Conservation (phyloP, 768 basidiomycete genomes). For the Pilatotrama ljubarskyi region DNA sequence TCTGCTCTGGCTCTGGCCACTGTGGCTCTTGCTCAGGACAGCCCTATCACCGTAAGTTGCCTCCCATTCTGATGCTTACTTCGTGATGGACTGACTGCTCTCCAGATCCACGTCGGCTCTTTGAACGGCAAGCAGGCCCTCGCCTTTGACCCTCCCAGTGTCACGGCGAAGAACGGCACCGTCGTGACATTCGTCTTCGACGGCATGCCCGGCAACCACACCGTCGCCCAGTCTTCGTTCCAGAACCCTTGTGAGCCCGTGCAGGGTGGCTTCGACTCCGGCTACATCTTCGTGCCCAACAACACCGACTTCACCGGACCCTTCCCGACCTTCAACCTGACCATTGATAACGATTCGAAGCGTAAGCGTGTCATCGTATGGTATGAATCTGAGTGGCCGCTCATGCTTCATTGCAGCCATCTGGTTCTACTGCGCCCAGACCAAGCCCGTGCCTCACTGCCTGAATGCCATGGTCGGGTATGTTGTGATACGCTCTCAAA, state of each 20-base stretch:
- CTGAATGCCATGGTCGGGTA: constrained; percentile 38
- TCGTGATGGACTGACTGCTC: background rate
- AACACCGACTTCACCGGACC: constrained; percentile 22
- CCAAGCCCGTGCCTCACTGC: constrained; percentile 43
- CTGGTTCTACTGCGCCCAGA: constrained; percentile 62
- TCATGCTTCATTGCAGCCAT: constrained; percentile 38
- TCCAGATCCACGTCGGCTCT: constrained; percentile 43
- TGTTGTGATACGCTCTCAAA: background rate
- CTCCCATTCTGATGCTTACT: background rate
- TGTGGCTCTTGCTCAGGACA: constrained; percentile 23
- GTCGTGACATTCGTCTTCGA: constrained; percentile 51
- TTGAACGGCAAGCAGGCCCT: constrained; percentile 33
- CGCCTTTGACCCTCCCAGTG: constrained; percentile 45
- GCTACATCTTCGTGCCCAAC: constrained; percentile 44
- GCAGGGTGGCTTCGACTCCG: constrained; percentile 55
- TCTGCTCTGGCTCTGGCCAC: constrained; percentile 21
- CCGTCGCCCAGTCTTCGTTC: constrained; percentile 53
- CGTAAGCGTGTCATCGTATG: constrained; percentile 38
- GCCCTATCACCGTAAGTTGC: constrained; percentile 8
- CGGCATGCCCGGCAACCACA: constrained; percentile 54
- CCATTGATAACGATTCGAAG: constrained; percentile 46
- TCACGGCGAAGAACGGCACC: constrained; percentile 46
- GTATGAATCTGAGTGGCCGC: background rate
- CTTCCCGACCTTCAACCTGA: constrained; percentile 48
- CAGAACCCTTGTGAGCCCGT: constrained; percentile 45